Base-by-base conservation (phyloP, 768 basidiomycete species). In the Tricholoma bakamatsutake region DNA sequence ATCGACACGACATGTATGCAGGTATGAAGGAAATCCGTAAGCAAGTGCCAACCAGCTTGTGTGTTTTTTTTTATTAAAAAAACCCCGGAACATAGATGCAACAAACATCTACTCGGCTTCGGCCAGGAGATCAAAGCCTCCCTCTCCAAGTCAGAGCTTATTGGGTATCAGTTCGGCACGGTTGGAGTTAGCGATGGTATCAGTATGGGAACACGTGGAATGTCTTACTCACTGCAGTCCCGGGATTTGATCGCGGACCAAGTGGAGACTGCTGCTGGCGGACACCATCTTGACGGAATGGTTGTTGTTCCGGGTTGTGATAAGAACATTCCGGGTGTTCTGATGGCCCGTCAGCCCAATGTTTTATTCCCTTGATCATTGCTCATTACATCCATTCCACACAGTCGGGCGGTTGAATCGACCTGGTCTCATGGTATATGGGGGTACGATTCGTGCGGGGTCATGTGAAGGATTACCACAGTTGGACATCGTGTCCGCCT, bases 241-340 rank as follows among this genome's bases (percentile, higher is more conserved):
- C 84, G 97, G 61, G 97, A 99, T 75, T 80, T 98, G 47, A 99
- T 99, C 63, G 97, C 97, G 57, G 97, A 98, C 73, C 85, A 88
- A 67, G 95, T 99, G 17, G 96, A 98, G 74, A 91, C 91, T 10
- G 94, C 92, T 15, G 95, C 88, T 28, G 96, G 90, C 12, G 97
- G 96, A 5, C 97, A 99, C 68, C 97, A 95, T 84, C 82, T 99
- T 12, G 97, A 98, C 65, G 97, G 93, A 39, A 91, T 97, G 89
- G 93, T 98, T 37, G 93, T 93, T 57, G 79, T 99, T 52, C 97
- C 97, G 18, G 97, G 95, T 39, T 98, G 93, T 68, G 96, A 99
- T 77, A 99, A 99, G 76, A 99, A 99, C 74, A 98, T 99, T 96
- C 97, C 97, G n/a, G 97, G 97, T 58, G 95, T 97, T 35, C 77